phyloP scores from a whole-genome alignment of 768 basidiomycete genomes.

The Chalciporus piperatus region DNA sequence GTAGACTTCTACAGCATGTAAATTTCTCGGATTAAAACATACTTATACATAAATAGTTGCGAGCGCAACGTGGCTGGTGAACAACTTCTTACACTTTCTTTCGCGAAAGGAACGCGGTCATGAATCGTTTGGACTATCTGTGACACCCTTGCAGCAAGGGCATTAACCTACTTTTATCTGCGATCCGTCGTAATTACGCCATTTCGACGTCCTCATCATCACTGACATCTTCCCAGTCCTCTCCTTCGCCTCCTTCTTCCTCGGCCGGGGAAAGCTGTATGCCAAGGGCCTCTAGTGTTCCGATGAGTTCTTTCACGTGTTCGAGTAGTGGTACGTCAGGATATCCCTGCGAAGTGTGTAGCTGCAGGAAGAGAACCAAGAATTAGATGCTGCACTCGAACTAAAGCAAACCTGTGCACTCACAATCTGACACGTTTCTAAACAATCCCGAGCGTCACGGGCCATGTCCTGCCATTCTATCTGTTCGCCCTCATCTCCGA shows the following conservation, averaged over 20 bases:
- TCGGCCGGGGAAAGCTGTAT: constrained; percentile 59
- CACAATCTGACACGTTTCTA: constrained; percentile 81
- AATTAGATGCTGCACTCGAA: neutral
- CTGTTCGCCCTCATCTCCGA: constrained; percentile 34
- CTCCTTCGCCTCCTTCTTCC: constrained; percentile 42
- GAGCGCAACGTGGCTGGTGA: too few relatives aligned
- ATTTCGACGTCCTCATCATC: constrained; percentile 57
- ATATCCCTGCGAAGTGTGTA: constrained; percentile 70
- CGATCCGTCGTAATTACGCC: constrained; percentile 31
- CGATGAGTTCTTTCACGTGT: constrained; percentile 73
- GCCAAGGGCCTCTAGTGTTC: constrained; percentile 62
- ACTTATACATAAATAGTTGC: too few relatives aligned
- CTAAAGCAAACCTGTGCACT: constrained; percentile 21
- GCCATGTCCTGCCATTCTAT: constrained; percentile 76
- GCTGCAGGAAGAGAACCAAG: constrained; percentile 35
- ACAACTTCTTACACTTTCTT: too few relatives aligned
- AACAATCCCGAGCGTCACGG: constrained; percentile 72
- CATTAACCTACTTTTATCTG: constrained; percentile 11
- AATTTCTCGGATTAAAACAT: too few relatives aligned
- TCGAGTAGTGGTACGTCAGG: constrained; percentile 73
- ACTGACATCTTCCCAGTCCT: constrained; percentile 62
- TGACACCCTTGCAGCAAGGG: neutral
- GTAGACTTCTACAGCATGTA: too few relatives aligned
- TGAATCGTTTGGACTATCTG: neutral
- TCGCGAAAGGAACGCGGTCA: neutral